phyloP scores from a whole-genome alignment of 768 basidiomycete genomes.

The Pleurotus eryngii region DNA sequence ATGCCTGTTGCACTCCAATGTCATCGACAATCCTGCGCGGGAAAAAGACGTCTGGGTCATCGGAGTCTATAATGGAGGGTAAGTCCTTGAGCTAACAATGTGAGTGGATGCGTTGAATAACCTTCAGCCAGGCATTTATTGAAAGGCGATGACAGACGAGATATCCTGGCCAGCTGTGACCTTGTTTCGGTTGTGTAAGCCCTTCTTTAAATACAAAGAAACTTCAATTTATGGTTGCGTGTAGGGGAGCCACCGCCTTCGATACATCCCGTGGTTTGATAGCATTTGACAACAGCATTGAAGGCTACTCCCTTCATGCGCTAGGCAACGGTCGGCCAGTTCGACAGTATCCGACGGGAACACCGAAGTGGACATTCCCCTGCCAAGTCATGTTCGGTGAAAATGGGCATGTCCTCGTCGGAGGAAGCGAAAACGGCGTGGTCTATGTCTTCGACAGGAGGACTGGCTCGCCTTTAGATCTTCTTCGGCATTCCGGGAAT shows the following conservation, averaged over 20 bases:
- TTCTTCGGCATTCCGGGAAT: conserved; percentile 7
- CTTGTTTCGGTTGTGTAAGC: background rate
- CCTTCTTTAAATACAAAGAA: background rate
- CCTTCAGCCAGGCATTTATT: background rate
- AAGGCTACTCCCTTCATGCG: conserved; percentile 18
- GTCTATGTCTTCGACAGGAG: conserved; percentile 19
- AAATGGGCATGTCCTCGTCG: conserved; percentile 9
- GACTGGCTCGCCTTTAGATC: conserved; percentile 11
- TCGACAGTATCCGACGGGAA: conserved; percentile 7
- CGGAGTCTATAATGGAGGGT: conserved; percentile 1
- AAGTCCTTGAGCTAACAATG: background rate
- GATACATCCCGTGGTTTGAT: conserved; percentile 8
- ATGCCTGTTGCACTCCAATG: background rate
- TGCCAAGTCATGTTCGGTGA: conserved; percentile 17
- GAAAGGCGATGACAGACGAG: background rate
- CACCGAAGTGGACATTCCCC: conserved; percentile 12
- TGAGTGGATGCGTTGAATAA: background rate
- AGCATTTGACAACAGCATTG: conserved; percentile 16
- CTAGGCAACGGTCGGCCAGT: conserved; percentile 16
- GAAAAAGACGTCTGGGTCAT: conserved; percentile 1
- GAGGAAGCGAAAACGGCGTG: conserved; percentile 19
- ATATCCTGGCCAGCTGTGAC: background rate
- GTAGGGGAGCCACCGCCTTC: conserved; percentile 13
- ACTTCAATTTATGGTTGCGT: conserved; percentile 1
- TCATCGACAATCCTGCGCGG: background rate